These are phyloP conservation scores for Paramecium sexaurelia DNA, from an alignment of 73 alveolate genomes.

Conservation along the genomic window DNA sequence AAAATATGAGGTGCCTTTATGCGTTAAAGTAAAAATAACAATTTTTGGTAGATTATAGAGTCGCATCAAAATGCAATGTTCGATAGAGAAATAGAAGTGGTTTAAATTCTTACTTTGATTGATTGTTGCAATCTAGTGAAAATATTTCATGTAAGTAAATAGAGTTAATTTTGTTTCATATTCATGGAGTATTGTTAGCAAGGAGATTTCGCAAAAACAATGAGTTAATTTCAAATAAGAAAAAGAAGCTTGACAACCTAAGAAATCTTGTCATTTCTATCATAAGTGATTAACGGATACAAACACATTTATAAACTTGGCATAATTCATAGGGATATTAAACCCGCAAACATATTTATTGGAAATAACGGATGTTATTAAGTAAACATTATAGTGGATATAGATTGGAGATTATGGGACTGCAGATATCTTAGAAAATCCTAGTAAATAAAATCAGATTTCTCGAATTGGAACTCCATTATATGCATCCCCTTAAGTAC, in stretches of 20 bases:
- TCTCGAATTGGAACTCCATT: conserved; percentile 41
- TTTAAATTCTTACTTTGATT: neutral
- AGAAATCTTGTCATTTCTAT: neutral
- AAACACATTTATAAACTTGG: neutral
- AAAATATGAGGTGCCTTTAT: neutral
- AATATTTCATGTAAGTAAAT: neutral
- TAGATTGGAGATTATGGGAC: neutral
- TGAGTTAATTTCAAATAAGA: neutral
- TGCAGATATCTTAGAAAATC: neutral
- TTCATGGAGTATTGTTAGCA: neutral
- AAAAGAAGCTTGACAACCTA: neutral
- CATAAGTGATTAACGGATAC: conserved; percentile 1
- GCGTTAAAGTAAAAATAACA: neutral
- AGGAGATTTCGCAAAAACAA: neutral
- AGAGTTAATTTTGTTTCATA: neutral
- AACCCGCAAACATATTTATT: conserved; percentile 20
- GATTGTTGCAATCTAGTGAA: neutral
- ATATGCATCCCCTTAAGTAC: conserved; percentile 20
- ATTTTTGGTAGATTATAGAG: neutral
- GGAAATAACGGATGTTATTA: neutral
- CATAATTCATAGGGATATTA: conserved; percentile 63
- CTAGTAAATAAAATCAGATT: no score
- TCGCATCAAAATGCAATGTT: no score
- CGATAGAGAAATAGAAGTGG: neutral
- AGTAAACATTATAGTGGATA: neutral